Base-by-base conservation (phyloP, 805 yeast species). In the Sugiyamaella chiloensis region DNA sequence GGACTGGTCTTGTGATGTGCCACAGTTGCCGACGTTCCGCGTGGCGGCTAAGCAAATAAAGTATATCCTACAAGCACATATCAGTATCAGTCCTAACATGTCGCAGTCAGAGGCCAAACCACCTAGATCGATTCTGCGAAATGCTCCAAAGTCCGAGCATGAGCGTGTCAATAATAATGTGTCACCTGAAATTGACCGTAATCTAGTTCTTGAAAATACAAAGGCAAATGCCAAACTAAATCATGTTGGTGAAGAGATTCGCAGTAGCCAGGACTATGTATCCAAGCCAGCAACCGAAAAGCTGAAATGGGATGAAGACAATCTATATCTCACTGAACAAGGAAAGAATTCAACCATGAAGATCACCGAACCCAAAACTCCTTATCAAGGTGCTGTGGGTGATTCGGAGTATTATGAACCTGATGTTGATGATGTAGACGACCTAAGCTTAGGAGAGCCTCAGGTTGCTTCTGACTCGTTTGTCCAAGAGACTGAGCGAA, bases 331-430 rank as follows among this genome's bases (percentile, higher is more conserved):
- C n/a, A 76, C 87, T 2, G 95, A 89, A 61, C 85, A 79, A 62
- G 87, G 84, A 56, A 80, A 80, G 64, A 66, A 75, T 8, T 78
- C 88, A 19, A 83, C 87, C 24, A 83, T 83, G 88, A 81, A 82
- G 58, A 87, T 90, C 37, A 95, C 87, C 60, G 97, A 90, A 64
- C 97, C 97, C 19, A 90, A 90, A 71, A 90, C 97, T 0, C 97
- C 97, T 4, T 90, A 85, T 60, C 95, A 87, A 62, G 95, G 93
- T 8, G 95, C 96, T 0, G 84, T 87, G 23, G 63, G 62, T n/a
- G 82, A 85, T 59, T 90, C 93, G 0, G 72, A 69, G 48, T 73
- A 77, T 45, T 95, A 89, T 58, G 85, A 85, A 61, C 87, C 88
- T 57, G 74, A 75, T 44, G 79, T 76, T 4, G 80, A 81, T 39